A percentile compares a stretch with the other conserved stretches of the same genome.
These are phyloP conservation scores for Neckera pumila DNA, from an alignment of 225 moss, liverwort and hornwort species.

Conservation along the genomic window DNA sequence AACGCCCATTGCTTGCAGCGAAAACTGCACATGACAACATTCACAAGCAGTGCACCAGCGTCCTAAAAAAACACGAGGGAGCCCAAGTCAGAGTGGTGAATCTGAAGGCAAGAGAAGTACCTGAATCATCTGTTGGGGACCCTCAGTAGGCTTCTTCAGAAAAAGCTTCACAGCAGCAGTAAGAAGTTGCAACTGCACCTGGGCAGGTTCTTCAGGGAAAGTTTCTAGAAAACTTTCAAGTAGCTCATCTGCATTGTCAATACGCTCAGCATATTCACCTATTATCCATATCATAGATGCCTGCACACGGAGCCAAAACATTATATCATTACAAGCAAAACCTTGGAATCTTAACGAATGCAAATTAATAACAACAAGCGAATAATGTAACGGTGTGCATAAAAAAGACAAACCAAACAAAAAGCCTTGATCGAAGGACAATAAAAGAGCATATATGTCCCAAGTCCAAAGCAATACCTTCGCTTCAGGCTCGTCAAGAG, in stretches of 20 bases:
- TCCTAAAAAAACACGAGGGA: neutral
- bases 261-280: conserved; percentile 98
- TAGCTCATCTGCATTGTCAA: conserved; percentile 95
- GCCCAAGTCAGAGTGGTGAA: neutral
- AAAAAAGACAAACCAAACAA: neutral
- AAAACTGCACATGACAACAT: neutral
- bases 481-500: conserved; percentile 96
- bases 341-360: neutral
- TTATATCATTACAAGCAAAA: neutral
- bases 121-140: conserved; percentile 99
- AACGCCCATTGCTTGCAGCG: neutral
- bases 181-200: conserved; percentile 95
- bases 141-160: conserved; percentile 92
- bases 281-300: conserved; percentile 99
- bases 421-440: neutral
- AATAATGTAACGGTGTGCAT: neutral
- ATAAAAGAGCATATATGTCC: neutral
- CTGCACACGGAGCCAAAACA: conserved; percentile 14
- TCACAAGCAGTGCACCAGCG: neutral
- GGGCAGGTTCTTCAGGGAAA: conserved; percentile 91
- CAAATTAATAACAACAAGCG: neutral
- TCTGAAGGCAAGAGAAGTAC: conserved; percentile 9
- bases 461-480: conserved; percentile 40
- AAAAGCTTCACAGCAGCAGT: conserved; percentile 97
- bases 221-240: conserved; percentile 92